These are phyloP conservation scores for Plasmodium ovale DNA, from an alignment of 169 alveolate genomes.

Conservation along the genomic window DNA sequence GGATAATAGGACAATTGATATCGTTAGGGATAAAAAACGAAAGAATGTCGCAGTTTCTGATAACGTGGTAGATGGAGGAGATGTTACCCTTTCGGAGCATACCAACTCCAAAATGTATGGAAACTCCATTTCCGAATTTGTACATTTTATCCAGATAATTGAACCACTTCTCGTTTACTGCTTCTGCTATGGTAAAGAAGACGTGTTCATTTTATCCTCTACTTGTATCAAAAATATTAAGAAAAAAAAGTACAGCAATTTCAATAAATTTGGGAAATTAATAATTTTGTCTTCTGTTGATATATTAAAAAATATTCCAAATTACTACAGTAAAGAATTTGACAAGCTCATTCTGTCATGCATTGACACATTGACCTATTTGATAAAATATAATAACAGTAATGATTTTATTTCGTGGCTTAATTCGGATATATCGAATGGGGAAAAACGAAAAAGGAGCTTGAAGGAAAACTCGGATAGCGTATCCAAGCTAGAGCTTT, in stretches of 20 bases:
- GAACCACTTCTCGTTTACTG: conserved; percentile 76
- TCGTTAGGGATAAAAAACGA: background rate
- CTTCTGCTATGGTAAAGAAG: conserved; percentile 74
- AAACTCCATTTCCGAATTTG: conserved; percentile 1
- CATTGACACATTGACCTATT: conserved; percentile 39
- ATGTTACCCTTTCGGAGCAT: background rate
- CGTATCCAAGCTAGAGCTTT: background rate
- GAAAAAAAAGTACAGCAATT: conserved; percentile 34
- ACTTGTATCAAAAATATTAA: conserved; percentile 62
- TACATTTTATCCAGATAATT: conserved; percentile 26
- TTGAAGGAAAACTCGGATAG: background rate
- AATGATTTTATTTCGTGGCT: conserved; percentile 61
- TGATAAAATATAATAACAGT: conserved; percentile 42
- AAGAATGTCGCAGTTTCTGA: background rate
- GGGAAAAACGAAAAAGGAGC: background rate
- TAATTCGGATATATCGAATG: conserved; percentile 21
- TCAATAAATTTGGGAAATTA: conserved; percentile 66
- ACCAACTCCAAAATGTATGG: background rate
- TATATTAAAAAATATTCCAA: conserved; percentile 72
- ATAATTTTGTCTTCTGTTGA: conserved; percentile 59
- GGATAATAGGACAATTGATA: background rate
- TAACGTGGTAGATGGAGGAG: background rate
- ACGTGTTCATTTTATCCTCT: conserved; percentile 61
- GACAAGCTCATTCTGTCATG: conserved; percentile 61
- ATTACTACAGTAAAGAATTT: conserved; percentile 73